Evolutionary conservation across 1,284 basidiomycete species (phyloP), one percentile per base, ranked within the genome.

Genomic region (Apiotrichum montevideense): DNA sequence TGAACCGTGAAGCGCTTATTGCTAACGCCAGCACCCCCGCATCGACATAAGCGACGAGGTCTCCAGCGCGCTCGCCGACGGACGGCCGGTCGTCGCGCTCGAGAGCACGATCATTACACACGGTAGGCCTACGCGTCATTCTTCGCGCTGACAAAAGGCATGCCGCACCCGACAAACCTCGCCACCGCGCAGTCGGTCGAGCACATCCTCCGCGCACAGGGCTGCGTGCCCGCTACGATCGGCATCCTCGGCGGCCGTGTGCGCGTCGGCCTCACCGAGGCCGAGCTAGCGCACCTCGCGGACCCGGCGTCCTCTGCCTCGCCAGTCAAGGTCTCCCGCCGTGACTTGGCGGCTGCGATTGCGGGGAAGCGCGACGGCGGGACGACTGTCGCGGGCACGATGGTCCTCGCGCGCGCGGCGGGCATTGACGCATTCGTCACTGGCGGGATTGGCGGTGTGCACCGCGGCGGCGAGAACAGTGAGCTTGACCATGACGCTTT

Each of bases 71-170:
- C 79, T 94, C 35, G 78, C 80, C 11, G 75, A 79, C 49, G 76
- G 66, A 0, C 48, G 59, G 6, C 77, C 80, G 0, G 63, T 82
- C 35, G 78, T 83, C 3, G 81, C 81, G 0, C 73, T 83, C 13
- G 82, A 83, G 64, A 91, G 90, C 1, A 87, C 94, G 1, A 85
- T 98, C 59, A 85, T 96, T 59, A 94, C 94, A 0, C 91, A 97
- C 79, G 95, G 37, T 39, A 13, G 13, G 37, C 37, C 13, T 7
- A 7, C 8, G 37, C 37, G 13, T 8, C 13, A 8, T 13, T 13
- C 37, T 39, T 13, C 13, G 8, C 7, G 13, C 37, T 39, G 37
- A 39, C 37, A 39, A 13, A 7, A 39, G 37, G 90, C 35, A 84
- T 93, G 79, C 87, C 88, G 0, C 83, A 84, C 64, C 92, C 93